Evolutionary conservation across 805 yeast species (phyloP).

Genomic region (Hanseniaspora jakobsenii): DNA sequence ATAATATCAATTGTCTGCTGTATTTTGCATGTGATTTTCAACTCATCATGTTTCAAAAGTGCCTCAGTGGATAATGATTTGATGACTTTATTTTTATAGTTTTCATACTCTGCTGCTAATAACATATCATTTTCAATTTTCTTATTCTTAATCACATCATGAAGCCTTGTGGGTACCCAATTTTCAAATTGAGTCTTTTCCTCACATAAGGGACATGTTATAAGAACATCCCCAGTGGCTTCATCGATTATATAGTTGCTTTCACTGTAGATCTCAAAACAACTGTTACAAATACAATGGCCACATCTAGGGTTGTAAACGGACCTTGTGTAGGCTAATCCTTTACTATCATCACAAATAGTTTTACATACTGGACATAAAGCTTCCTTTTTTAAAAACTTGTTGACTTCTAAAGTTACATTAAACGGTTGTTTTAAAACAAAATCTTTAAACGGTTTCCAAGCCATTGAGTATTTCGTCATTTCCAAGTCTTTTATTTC

Average conservation of each 20-base stretch:
- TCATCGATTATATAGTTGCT: slow-evolving; percentile 19
- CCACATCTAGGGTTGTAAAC: slow-evolving; percentile 61
- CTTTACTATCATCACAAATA: slow-evolving; percentile 26
- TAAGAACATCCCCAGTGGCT: background rate
- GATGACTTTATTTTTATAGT: too few relatives aligned
- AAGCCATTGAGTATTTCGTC: slow-evolving; percentile 8
- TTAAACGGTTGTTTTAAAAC: background rate
- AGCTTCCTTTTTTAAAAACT: slow-evolving; percentile 27
- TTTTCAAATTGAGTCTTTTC: slow-evolving; percentile 29
- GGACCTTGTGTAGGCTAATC: slow-evolving; percentile 42
- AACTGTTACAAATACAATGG: slow-evolving; percentile 60
- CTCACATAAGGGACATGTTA: slow-evolving; percentile 44
- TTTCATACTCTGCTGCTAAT: slow-evolving; percentile 23
- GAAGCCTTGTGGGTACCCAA: slow-evolving; percentile 37
- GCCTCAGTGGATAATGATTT: too few relatives aligned
- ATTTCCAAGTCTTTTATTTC: slow-evolving; percentile 21
- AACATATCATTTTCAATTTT: slow-evolving; percentile 17
- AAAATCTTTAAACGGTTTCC: slow-evolving; percentile 16
- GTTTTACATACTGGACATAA: slow-evolving; percentile 23
- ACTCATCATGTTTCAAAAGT: too few relatives aligned
- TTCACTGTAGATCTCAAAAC: slow-evolving; percentile 39
- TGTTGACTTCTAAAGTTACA: slow-evolving; percentile 1
- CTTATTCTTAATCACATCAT: too few relatives aligned
- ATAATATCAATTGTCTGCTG: too few relatives aligned
- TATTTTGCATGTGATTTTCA: too few relatives aligned